A percentile compares a stretch with the other conserved stretches of the same genome.
These are phyloP conservation scores for Gossypium lobatum DNA, from an alignment of 441 rosid genomes.

Conservation along the genomic window DNA sequence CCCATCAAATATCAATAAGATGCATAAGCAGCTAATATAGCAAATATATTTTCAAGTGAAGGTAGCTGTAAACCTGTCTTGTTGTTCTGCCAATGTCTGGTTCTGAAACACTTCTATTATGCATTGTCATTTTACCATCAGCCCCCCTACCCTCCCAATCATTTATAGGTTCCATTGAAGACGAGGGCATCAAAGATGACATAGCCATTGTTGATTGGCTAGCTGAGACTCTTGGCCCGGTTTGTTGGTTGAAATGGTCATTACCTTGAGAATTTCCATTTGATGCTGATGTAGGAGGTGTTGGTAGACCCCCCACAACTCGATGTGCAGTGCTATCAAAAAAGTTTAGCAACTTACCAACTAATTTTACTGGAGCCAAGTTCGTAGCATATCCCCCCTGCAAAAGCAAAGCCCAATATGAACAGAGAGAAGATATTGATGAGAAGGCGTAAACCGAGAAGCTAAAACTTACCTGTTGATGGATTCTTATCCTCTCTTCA, in stretches of 20 bases:
- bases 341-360: conserved; percentile 77
- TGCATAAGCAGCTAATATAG: conserved; percentile 9
- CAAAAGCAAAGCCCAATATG: conserved; percentile 15
- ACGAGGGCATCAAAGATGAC: conserved; percentile 76
- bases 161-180: conserved; percentile 72
- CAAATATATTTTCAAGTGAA: neutral
- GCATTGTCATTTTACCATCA: conserved; percentile 57
- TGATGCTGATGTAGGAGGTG: conserved; percentile 55
- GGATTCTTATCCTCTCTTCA: conserved; percentile 79
- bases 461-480: conserved; percentile 65
- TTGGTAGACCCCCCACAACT: conserved; percentile 90
- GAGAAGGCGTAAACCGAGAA: neutral
- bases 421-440: neutral
- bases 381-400: conserved; percentile 83
- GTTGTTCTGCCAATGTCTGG: conserved; percentile 91
- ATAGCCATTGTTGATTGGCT: conserved; percentile 88
- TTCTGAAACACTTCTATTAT: conserved; percentile 88
- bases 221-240: conserved; percentile 54
- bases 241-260: conserved; percentile 41
- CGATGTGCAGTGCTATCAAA: conserved; percentile 81
- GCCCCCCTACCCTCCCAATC: conserved; percentile 58
- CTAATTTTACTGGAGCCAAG: conserved; percentile 78
- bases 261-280: conserved; percentile 41
- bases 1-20: conserved; percentile 15
- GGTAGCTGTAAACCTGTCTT: conserved; percentile 52